Evolutionary conservation across 352 stramenopile genomes (phyloP).

Genomic region (Pythium sp.): DNA sequence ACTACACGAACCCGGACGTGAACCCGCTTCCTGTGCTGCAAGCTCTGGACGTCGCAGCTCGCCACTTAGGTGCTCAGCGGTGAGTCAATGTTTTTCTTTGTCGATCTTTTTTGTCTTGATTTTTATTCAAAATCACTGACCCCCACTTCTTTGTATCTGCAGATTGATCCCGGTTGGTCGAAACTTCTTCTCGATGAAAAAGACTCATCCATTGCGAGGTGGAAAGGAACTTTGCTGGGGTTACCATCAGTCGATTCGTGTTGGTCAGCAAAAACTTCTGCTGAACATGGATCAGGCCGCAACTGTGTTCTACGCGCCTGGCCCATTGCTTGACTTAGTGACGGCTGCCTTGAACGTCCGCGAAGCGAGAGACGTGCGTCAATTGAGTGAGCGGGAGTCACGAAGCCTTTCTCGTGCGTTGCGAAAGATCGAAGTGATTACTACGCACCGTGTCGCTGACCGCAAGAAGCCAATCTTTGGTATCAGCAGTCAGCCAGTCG

Average conservation of each 20-base stretch:
- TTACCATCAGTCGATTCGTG: background rate
- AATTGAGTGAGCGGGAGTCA: background rate
- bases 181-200: constrained; percentile 1
- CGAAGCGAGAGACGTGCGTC: background rate
- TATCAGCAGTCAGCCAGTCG: background rate
- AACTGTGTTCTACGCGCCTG: background rate
- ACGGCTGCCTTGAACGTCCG: background rate
- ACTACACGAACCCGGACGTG: background rate
- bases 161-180: background rate
- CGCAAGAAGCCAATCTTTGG: background rate
- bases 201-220: background rate
- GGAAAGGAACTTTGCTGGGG: background rate
- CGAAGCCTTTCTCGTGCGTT: background rate
- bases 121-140: background rate
- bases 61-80: background rate
- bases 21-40: background rate
- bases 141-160: background rate
- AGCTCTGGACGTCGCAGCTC: background rate
- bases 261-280: background rate
- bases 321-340: background rate
- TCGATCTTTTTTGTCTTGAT: background rate
- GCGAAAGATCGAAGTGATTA: background rate
- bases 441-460: background rate
- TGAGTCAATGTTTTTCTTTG: background rate
- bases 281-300: background rate